Percentiles rank a stretch among this genome's conserved stretches.
These are phyloP conservation scores for Clarireedia hainanense DNA, from an alignment of 2,329 filamentous ascomycete species.

Conservation along the genomic window DNA sequence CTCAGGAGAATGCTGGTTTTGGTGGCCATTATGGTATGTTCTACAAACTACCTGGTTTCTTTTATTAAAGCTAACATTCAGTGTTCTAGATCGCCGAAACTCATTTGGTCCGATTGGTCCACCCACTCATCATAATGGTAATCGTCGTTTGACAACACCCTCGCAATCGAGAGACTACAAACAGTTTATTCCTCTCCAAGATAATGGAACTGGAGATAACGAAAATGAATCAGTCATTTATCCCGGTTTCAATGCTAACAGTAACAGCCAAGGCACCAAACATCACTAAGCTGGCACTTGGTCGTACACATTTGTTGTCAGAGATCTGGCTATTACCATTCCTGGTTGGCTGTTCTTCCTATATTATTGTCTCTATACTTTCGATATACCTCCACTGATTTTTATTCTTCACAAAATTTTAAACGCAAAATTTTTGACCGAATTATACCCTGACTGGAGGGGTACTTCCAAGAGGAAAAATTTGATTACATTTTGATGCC, in stretches of 20 bases:
- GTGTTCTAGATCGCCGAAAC: not conserved
- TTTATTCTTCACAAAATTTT: too few species aligned
- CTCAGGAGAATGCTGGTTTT: not conserved
- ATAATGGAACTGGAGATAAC: not conserved
- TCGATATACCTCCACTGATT: too few species aligned
- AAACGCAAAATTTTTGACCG: too few species aligned
- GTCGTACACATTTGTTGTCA: not conserved
- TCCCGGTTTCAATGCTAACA: not conserved
- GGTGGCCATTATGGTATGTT: conserved; percentile 2
- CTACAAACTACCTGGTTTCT: not conserved
- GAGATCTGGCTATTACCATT: not conserved
- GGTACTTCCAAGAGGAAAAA: not conserved
- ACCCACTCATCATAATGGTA: not conserved
- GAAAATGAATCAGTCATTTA: not conserved
- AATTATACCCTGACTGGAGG: not conserved
- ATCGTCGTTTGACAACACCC: conserved; percentile 1
- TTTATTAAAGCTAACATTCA: not conserved
- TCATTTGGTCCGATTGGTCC: conserved; percentile 10
- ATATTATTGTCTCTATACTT: not conserved
- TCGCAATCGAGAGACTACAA: not conserved
- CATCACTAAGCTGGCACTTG: not conserved
- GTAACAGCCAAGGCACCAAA: not conserved
- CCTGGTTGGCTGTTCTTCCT: not conserved
- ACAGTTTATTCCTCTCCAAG: not conserved
- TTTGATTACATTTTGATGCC: not conserved